Evolutionary conservation across 306 rosid genomes (phyloP).

Genomic region (Lotus japonicus): DNA sequence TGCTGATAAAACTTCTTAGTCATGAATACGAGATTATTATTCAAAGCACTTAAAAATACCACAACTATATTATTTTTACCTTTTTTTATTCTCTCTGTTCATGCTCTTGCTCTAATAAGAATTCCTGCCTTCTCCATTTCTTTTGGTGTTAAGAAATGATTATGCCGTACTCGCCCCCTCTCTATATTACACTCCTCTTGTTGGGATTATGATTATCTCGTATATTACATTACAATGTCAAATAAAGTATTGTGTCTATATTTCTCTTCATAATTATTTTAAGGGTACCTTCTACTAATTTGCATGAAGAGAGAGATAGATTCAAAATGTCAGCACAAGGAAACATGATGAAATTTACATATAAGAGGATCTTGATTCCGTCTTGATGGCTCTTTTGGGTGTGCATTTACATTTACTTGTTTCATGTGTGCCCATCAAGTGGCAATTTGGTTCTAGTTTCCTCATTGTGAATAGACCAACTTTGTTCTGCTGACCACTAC

Average conservation of each 20-base stretch:
- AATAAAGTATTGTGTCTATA: too few relatives aligned
- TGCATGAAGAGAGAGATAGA: too few relatives aligned
- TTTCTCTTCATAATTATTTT: too few relatives aligned
- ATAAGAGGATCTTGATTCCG: too few relatives aligned
- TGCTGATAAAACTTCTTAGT: slow-evolving; percentile 43
- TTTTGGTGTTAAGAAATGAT: neutral
- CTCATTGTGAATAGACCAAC: neutral
- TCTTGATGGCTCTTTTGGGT: neutral
- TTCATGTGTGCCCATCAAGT: neutral
- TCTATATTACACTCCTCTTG: neutral
- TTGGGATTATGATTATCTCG: too few relatives aligned
- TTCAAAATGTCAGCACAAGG: too few relatives aligned
- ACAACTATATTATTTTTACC: neutral
- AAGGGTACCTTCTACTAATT: too few relatives aligned
- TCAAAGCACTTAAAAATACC: slow-evolving; percentile 38
- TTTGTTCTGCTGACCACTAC: neutral
- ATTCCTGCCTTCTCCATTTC: neutral
- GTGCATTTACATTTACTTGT: neutral
- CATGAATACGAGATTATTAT: slow-evolving; percentile 46
- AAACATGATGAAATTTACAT: too few relatives aligned
- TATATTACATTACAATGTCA: too few relatives aligned
- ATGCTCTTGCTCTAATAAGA: neutral
- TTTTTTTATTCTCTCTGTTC: neutral
- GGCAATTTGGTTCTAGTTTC: neutral
- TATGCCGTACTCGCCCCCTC: neutral